These are phyloP conservation scores for Nadsonia starkeyi-henricii DNA, from an alignment of 1,139 yeast genomes.

Conservation along the genomic window DNA sequence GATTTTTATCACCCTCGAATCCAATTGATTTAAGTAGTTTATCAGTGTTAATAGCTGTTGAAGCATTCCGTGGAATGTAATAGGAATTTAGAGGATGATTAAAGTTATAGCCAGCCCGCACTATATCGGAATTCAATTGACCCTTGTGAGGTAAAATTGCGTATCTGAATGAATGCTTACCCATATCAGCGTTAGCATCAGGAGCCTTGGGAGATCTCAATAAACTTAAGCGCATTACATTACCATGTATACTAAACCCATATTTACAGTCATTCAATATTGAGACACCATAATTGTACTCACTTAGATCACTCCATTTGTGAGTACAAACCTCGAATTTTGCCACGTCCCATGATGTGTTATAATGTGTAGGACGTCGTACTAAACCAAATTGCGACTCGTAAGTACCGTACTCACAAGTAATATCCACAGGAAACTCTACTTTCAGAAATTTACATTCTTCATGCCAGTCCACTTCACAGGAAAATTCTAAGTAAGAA, in stretches of 20 bases:
- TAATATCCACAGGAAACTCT: constrained; percentile 81
- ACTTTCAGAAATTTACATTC: constrained; percentile 80
- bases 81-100: constrained; percentile 38
- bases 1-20: constrained; percentile 36
- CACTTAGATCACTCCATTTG: constrained; percentile 85
- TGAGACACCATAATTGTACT: constrained; percentile 76
- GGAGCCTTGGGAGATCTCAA: constrained; percentile 84
- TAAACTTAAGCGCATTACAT: constrained; percentile 67
- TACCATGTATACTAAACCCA: constrained; percentile 87
- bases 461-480: constrained; percentile 78
- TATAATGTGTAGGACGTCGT: constrained; percentile 82
- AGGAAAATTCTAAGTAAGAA: constrained; percentile 37
- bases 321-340: constrained; percentile 94
- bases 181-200: constrained; percentile 90
- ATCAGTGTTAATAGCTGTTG: constrained; percentile 9
- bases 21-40: constrained; percentile 17
- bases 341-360: constrained; percentile 92
- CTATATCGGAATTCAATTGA: constrained; percentile 45
- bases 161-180: constrained; percentile 66
- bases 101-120: constrained; percentile 65
- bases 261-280: constrained; percentile 75
- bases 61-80: constrained; percentile 11
- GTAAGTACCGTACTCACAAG: constrained; percentile 62
- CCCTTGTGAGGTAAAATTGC: constrained; percentile 78
- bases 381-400: constrained; percentile 92